A percentile compares a stretch with the other conserved stretches of the same genome.
phyloP scores from a whole-genome alignment of 257 asterid genomes.

The Apocynum venetum region DNA sequence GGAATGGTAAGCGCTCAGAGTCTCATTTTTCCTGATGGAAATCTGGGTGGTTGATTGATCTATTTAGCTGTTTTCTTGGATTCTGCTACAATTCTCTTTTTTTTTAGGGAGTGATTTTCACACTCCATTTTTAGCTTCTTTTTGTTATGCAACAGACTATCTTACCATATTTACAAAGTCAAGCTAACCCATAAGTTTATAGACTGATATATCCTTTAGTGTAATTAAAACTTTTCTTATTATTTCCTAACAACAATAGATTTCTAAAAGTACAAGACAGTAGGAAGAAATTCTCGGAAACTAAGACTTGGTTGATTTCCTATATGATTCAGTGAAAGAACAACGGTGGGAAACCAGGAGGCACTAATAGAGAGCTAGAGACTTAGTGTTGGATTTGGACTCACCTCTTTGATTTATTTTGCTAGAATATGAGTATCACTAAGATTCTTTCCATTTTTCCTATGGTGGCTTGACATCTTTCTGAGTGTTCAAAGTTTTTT shows the following conservation, averaged over 20 bases:
- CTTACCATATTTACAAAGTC: not conserved
- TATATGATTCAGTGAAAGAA: not conserved
- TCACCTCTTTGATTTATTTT: not conserved
- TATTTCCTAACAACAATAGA: not conserved
- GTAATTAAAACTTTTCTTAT: no score
- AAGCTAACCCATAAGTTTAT: not conserved
- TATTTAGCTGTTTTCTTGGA: not conserved
- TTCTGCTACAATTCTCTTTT: not conserved
- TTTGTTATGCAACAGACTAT: not conserved
- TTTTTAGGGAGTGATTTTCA: not conserved
- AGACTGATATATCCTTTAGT: not conserved
- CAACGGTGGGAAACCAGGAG: not conserved
- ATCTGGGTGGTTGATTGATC: not conserved
- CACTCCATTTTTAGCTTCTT: no score
- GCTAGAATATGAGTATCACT: not conserved
- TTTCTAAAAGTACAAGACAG: not conserved
- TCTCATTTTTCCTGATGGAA: not conserved
- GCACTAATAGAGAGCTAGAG: not conserved
- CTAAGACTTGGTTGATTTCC: not conserved
- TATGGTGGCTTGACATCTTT: not conserved
- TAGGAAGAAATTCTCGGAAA: not conserved
- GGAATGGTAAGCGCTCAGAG: conserved; percentile 70
- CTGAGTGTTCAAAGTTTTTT: not conserved
- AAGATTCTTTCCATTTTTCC: not conserved
- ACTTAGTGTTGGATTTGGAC: not conserved